phyloP scores from a whole-genome alignment of 2,329 filamentous ascomycete species.

The Lasiodiplodia citricola region DNA sequence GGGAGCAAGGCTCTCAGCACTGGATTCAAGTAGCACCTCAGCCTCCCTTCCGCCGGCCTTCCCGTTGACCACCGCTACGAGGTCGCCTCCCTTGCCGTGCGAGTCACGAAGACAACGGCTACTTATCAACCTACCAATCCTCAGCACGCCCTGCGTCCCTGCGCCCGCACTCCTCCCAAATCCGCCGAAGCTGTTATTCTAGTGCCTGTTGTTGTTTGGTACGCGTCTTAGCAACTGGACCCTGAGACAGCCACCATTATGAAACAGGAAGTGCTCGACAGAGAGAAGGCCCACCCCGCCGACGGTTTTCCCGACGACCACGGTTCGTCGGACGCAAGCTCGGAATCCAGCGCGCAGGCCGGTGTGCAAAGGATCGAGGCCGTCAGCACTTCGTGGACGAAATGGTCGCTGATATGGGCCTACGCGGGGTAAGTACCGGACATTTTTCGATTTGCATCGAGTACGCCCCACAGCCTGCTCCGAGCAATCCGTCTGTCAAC shows the following conservation, averaged over 20 bases:
- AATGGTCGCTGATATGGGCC: slow-evolving; percentile 51
- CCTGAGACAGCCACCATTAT: background rate
- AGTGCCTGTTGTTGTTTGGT: background rate
- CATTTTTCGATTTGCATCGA: background rate
- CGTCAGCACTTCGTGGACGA: slow-evolving; percentile 57
- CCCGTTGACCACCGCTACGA: background rate
- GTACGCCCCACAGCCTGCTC: background rate
- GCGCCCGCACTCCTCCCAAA: background rate
- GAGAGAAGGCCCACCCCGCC: background rate
- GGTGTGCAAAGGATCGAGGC: slow-evolving; percentile 57
- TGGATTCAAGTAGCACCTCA: background rate
- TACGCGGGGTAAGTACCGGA: slow-evolving; percentile 46
- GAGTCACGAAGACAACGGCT: background rate
- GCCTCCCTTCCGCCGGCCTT: background rate
- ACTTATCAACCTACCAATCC: background rate
- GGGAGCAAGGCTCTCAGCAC: background rate
- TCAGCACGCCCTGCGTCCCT: background rate
- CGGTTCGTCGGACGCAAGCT: background rate
- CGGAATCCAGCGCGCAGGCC: background rate
- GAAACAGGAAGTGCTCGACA: slow-evolving; percentile 8
- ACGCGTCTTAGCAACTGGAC: background rate
- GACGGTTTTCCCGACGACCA: background rate
- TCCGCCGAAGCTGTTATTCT: background rate
- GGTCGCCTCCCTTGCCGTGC: background rate
- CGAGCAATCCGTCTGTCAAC: background rate